These are phyloP conservation scores for Hordeum marinum DNA, from an alignment of 176 grass and related monocot genomes.

Conservation along the genomic window DNA sequence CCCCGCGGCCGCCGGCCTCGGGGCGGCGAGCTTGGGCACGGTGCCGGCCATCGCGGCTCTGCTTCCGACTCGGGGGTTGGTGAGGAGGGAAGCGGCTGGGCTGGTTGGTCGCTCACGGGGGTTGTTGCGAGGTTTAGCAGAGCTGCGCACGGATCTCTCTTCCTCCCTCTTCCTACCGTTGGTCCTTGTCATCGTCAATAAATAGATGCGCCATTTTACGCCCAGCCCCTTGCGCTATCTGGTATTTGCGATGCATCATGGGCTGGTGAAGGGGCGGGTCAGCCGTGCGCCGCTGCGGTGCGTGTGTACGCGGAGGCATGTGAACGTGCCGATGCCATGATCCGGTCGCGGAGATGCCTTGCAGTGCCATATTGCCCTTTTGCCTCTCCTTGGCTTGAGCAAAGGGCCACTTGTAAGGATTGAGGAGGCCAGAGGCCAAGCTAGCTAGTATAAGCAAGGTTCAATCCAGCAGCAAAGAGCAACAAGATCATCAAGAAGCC, in stretches of 20 bases:
- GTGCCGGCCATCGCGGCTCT: conserved; percentile 34
- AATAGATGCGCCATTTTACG: conserved; percentile 14
- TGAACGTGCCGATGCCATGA: neutral
- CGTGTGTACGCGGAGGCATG: neutral
- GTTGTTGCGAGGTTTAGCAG: conserved; percentile 29
- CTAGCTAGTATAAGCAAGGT: too few relatives aligned
- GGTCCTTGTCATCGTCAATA: conserved; percentile 12
- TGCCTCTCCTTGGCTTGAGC: neutral
- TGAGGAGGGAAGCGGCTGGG: neutral
- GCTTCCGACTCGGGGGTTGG: conserved; percentile 7
- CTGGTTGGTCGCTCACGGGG: conserved; percentile 22
- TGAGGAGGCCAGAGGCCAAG: too few relatives aligned
- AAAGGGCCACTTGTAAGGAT: neutral
- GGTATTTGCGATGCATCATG: neutral
- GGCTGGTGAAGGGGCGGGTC: neutral
- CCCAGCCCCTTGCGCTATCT: rapidly evolving
- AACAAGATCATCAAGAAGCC: too few relatives aligned
- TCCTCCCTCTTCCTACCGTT: neutral
- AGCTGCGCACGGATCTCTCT: neutral
- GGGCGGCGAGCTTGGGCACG: conserved; percentile 41
- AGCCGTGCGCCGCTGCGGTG: neutral
- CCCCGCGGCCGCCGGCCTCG: conserved; percentile 19
- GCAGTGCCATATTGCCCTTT: neutral
- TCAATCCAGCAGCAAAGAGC: too few relatives aligned
- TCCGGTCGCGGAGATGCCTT: neutral